Evolutionary conservation across 2,329 filamentous ascomycete genomes (phyloP).

Genomic region (Colletotrichum liaoningense): DNA sequence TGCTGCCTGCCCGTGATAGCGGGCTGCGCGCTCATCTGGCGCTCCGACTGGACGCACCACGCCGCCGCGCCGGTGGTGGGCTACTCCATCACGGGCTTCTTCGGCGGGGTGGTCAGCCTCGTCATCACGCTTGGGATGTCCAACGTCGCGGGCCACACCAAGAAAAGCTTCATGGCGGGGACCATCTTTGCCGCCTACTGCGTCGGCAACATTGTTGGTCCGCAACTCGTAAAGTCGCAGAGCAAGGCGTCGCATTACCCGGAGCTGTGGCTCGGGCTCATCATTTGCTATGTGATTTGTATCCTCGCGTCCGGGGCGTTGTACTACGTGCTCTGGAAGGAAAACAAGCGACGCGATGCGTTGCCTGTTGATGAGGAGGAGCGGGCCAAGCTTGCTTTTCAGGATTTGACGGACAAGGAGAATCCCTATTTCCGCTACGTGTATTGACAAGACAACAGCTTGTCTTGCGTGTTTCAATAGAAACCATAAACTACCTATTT

Average conservation of each 20-base stretch:
- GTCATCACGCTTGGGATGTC: conserved; percentile 65
- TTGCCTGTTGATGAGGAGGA: conserved; percentile 68
- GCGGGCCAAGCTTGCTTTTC: conserved; percentile 73
- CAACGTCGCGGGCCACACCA: conserved; percentile 81
- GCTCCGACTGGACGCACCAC: conserved; percentile 70
- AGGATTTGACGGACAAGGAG: conserved; percentile 76
- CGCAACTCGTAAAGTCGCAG: conserved; percentile 76
- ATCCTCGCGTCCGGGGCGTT: conserved; percentile 67
- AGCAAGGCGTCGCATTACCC: conserved; percentile 76
- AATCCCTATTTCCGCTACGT: conserved; percentile 76
- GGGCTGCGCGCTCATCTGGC: conserved; percentile 82
- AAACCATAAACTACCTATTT: not conserved
- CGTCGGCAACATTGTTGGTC: conserved; percentile 81
- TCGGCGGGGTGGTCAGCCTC: conserved; percentile 75
- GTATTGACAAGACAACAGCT: not conserved
- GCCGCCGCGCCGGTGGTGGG: conserved; percentile 76
- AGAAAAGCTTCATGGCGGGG: conserved; percentile 81
- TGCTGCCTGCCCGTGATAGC: conserved; percentile 81
- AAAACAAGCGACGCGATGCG: conserved; percentile 64
- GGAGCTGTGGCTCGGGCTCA: conserved; percentile 76
- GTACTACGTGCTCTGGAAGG: conserved; percentile 68
- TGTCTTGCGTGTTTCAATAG: not conserved
- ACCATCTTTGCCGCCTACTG: conserved; percentile 82
- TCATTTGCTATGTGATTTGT: conserved; percentile 75
- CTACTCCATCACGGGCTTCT: conserved; percentile 79